phyloP scores from a whole-genome alignment of 768 basidiomycete species.

The Gymnopilus junonius region DNA sequence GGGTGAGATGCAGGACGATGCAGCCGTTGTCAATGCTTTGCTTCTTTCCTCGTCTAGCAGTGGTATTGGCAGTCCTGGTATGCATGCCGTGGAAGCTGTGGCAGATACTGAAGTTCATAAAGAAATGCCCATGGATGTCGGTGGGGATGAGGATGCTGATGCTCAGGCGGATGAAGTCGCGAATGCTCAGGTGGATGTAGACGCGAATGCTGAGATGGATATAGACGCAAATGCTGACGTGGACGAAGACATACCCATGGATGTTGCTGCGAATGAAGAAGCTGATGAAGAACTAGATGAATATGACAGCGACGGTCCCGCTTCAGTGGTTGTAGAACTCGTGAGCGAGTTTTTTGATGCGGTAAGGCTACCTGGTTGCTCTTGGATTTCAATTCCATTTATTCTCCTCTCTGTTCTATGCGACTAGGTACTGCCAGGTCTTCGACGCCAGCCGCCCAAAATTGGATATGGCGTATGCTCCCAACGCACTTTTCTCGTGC shows the following conservation, averaged over 20 bases:
- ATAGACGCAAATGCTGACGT: not conserved
- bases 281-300: no score
- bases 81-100: not conserved
- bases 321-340: not conserved
- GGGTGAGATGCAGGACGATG: not conserved
- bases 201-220: not conserved
- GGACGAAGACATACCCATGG: no score
- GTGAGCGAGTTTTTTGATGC: constrained; percentile 13
- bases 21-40: not conserved
- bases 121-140: no score
- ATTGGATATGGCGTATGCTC: constrained; percentile 30
- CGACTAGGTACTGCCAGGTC: constrained; percentile 22
- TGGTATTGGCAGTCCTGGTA: not conserved
- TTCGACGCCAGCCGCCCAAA: constrained; percentile 31
- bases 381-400: not conserved
- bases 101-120: not conserved
- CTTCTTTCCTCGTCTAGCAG: not conserved
- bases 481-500: constrained; percentile 32
- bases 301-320: constrained; percentile 1
- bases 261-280: no score
- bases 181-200: no score
- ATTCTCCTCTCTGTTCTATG: not conserved
- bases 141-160: not conserved
- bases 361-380: not conserved
- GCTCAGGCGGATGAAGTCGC: not conserved